Conservation (phyloP, 345 rosid species). For the Turnera subulata region DNA sequence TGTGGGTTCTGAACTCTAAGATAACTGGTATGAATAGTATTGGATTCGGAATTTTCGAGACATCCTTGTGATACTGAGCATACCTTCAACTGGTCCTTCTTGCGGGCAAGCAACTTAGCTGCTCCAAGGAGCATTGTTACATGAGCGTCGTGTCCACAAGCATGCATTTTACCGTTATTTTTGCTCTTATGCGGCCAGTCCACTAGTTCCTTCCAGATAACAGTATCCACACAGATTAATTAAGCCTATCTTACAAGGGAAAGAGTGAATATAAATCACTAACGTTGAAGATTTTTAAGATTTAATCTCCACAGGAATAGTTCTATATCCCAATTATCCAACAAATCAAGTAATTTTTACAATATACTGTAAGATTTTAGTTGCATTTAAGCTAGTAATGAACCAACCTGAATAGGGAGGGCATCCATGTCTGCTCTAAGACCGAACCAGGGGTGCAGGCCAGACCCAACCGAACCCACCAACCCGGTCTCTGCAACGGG, state of each 20-base stretch:
- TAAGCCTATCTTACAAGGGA: not conserved
- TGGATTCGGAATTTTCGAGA: too few relatives aligned
- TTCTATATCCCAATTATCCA: too few relatives aligned
- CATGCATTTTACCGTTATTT: constrained; percentile 50
- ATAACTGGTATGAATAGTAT: not conserved
- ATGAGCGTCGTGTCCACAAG: constrained; percentile 60
- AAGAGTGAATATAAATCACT: too few relatives aligned
- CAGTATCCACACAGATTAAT: not conserved
- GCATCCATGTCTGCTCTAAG: constrained; percentile 65
- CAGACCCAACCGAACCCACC: constrained; percentile 43
- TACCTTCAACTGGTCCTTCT: constrained; percentile 34
- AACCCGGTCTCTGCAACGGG: constrained; percentile 50
- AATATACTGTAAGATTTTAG: too few relatives aligned
- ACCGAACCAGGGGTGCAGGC: constrained; percentile 43
- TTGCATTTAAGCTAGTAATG: too few relatives aligned
- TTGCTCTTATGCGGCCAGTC: constrained; percentile 48
- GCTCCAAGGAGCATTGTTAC: constrained; percentile 52
- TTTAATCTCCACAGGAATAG: too few relatives aligned
- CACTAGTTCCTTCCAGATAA: constrained; percentile 35
- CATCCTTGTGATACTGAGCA: too few relatives aligned
- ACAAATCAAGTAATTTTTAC: too few relatives aligned
- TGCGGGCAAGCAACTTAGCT: constrained; percentile 39
- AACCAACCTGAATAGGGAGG: constrained; percentile 46
- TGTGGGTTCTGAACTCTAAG: not conserved
- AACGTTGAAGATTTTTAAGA: too few relatives aligned